Conservation (phyloP, 495 filamentous ascomycete species). For the Neurospora tetrasperma region DNA sequence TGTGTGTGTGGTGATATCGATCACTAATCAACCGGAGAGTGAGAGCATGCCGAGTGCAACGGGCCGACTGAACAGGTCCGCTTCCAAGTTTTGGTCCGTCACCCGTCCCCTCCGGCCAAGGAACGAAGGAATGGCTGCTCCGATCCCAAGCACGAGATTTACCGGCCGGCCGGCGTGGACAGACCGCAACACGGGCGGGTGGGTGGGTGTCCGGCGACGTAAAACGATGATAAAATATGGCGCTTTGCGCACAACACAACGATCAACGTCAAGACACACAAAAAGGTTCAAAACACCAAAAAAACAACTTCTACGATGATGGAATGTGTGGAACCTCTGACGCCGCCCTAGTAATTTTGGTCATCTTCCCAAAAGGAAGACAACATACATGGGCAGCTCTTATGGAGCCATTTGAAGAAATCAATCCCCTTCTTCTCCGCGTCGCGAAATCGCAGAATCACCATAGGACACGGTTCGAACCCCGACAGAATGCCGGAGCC, state of each 20-base stretch:
- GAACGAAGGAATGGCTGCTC: background rate
- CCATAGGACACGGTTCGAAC: conserved; percentile 51
- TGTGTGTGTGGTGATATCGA: background rate
- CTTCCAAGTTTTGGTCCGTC: background rate
- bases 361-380: conserved; percentile 11
- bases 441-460: conserved; percentile 70
- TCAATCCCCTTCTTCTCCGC: conserved; percentile 58
- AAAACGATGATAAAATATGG: background rate
- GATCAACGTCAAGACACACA: background rate
- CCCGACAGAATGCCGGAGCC: conserved; percentile 60
- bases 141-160: background rate
- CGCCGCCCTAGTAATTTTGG: conserved; percentile 69
- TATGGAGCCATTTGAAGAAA: conserved; percentile 56
- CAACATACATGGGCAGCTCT: conserved; percentile 75
- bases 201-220: background rate
- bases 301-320: background rate
- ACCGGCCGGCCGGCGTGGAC: background rate
- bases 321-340: conserved; percentile 76
- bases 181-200: background rate
- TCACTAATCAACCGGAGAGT: background rate
- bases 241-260: background rate
- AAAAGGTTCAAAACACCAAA: background rate
- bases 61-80: background rate
- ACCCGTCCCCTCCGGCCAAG: background rate
- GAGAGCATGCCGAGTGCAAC: background rate